Evolutionary conservation across 169 alveolate species (phyloP).

Genomic region (Perkinsus chesapeaki): DNA sequence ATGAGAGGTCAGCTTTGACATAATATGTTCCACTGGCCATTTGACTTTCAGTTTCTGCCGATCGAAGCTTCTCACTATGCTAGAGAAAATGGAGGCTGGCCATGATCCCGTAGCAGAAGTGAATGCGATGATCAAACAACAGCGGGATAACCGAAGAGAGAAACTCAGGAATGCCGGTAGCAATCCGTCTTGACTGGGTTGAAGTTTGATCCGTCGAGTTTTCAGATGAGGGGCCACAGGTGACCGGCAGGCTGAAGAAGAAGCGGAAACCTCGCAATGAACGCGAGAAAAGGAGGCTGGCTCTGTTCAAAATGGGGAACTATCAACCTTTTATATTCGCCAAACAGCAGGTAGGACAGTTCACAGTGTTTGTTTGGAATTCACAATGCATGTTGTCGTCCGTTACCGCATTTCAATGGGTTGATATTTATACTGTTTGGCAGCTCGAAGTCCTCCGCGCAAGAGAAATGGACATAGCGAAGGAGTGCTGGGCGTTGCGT

Average conservation of each 20-base stretch:
- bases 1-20: background rate
- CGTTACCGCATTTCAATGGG: too few relatives aligned
- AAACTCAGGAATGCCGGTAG: background rate
- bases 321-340: background rate
- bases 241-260: background rate
- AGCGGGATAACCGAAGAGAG: background rate
- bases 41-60: background rate
- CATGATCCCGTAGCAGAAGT: background rate
- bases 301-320: background rate
- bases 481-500: background rate
- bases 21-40: too few relatives aligned
- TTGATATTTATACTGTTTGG: too few relatives aligned
- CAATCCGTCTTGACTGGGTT: background rate
- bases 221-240: background rate
- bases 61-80: background rate
- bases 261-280: background rate
- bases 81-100: background rate
- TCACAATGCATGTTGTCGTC: too few relatives aligned
- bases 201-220: background rate
- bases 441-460: background rate
- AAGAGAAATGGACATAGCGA: background rate
- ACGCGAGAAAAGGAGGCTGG: background rate
- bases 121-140: background rate
- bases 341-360: background rate
- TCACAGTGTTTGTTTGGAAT: too few relatives aligned